phyloP scores from a whole-genome alignment of 352 stramenopile genomes.

The Globisporangium iwayamae region DNA sequence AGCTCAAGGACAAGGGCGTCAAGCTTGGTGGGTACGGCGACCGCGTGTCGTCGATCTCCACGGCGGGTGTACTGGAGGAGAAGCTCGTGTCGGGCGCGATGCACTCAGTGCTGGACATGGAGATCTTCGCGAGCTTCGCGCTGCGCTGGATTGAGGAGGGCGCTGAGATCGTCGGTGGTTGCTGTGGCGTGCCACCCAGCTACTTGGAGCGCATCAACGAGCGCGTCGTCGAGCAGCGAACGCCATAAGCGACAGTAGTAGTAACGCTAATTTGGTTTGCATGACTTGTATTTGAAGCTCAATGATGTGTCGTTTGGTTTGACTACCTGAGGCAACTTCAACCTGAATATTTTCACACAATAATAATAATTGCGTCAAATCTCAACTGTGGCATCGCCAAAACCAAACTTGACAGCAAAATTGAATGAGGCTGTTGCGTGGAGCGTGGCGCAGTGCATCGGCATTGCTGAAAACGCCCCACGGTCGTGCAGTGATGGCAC shows the following conservation, averaged over 20 bases:
- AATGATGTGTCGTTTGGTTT: background rate
- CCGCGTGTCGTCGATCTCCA: constrained; percentile 71
- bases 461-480: background rate
- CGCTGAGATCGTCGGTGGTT: constrained; percentile 83
- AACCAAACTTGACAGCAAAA: too few relatives aligned
- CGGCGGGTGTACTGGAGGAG: constrained; percentile 55
- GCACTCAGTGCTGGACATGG: constrained; percentile 65
- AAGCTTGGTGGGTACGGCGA: constrained; percentile 86
- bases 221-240: background rate
- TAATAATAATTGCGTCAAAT: background rate
- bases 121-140: constrained; percentile 75
- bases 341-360: background rate
- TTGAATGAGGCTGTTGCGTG: background rate
- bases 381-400: background rate
- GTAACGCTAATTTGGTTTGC: background rate
- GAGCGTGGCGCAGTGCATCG: background rate
- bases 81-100: constrained; percentile 71
- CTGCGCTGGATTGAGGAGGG: constrained; percentile 65
- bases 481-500: background rate
- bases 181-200: constrained; percentile 83
- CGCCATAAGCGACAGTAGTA: background rate
- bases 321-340: background rate
- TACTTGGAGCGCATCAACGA: constrained; percentile 48
- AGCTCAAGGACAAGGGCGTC: constrained; percentile 33
- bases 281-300: background rate